Conservation (phyloP, 202 grass and related monocot genomes). For the Brachypodium distachyon region DNA sequence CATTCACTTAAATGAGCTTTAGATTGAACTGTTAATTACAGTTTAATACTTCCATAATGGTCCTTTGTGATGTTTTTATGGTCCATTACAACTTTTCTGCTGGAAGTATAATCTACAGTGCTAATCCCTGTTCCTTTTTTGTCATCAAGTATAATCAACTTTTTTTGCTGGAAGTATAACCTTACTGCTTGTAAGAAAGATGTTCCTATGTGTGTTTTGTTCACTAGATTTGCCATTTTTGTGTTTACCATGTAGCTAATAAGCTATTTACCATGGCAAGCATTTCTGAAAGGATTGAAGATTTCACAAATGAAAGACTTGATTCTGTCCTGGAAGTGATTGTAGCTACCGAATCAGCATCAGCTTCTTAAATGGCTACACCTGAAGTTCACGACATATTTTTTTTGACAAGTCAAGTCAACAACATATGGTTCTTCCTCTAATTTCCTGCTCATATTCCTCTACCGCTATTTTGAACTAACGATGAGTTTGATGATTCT, state of each 20-base stretch:
- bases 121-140: neutral
- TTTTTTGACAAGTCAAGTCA: too few species aligned
- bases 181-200: neutral
- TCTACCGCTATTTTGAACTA: constrained; percentile 4
- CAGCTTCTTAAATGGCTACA: constrained; percentile 25
- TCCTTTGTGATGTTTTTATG: neutral
- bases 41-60: neutral
- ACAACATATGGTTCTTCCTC: constrained; percentile 38
- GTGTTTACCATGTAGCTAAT: constrained; percentile 82
- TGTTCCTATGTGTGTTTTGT: constrained; percentile 7
- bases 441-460: constrained; percentile 15
- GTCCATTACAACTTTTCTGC: neutral
- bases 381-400: constrained; percentile 28
- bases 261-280: constrained; percentile 79
- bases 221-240: constrained; percentile 10
- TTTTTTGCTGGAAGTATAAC: too few species aligned
- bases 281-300: constrained; percentile 90
- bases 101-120: constrained; percentile 21
- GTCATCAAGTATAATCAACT: constrained; percentile 27
- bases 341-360: constrained; percentile 23
- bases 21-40: neutral
- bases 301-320: constrained; percentile 82
- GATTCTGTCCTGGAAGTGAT: constrained; percentile 52
- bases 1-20: neutral
- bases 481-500: neutral